A percentile compares a stretch with the other conserved stretches of the same genome.
Conservation (phyloP, 208 protist genomes). For the Leishmania turanica region DNA sequence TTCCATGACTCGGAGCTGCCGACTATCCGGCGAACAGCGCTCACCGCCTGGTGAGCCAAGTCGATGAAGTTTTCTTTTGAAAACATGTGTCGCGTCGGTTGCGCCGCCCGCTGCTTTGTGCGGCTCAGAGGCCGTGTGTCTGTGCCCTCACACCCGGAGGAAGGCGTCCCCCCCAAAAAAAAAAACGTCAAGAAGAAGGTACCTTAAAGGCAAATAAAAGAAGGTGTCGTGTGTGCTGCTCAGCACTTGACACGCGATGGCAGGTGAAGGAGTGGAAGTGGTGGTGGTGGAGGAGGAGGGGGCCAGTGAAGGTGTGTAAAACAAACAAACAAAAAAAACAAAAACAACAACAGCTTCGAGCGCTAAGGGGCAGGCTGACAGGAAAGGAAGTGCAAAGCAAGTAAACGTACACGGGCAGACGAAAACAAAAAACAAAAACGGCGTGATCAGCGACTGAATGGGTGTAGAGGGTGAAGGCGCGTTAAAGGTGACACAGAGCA, state of each 20-base stretch:
- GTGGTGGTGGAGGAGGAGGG: background rate
- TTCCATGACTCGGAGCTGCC: slow-evolving; percentile 30
- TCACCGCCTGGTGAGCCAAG: slow-evolving; percentile 70
- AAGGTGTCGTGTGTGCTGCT: background rate
- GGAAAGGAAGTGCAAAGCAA: background rate
- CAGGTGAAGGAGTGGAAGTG: background rate
- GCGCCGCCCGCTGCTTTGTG: background rate
- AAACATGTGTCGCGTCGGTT: slow-evolving; percentile 37
- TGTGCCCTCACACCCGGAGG: background rate
- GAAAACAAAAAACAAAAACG: background rate
- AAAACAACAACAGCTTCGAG: background rate
- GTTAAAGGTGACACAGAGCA: background rate
- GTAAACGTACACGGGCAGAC: background rate
- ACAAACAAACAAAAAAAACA: too few relatives aligned
- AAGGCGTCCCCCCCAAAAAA: background rate
- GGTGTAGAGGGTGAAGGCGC: background rate
- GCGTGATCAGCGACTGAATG: background rate
- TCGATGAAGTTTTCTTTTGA: slow-evolving; percentile 56
- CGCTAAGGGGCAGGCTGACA: background rate
- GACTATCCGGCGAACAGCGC: slow-evolving; percentile 59
- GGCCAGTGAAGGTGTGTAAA: background rate
- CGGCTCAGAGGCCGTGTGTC: background rate
- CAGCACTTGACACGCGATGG: background rate
- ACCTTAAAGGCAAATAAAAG: background rate
- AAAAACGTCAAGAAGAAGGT: background rate